Base-by-base conservation (phyloP, 305 asterid genomes). In the Ilex paraguariensis region DNA sequence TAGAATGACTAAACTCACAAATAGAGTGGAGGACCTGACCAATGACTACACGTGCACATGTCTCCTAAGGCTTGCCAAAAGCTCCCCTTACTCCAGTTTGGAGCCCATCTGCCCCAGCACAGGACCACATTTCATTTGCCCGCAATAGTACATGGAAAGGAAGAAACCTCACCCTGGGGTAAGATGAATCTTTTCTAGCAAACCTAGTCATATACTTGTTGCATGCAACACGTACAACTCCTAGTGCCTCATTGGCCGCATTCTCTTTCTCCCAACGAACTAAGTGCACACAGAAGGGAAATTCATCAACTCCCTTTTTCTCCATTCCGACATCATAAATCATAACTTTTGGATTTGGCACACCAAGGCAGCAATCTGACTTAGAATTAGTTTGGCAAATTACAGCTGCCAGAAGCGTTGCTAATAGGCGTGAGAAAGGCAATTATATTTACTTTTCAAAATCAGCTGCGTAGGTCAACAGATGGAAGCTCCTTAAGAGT, bases 81-180 rank as follows among this genome's bases (percentile, higher is more conserved):
- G 86, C 86, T 53, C 86, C 88, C 54, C 86, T 70, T 84, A 80
- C 80, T 3, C 88, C 86, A 42, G 88, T 82, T 67, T 83, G 89
- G 74, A 83, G 89, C 81, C 89, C 80, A 80, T 83, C 89, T 69
- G 84, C 89, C 7, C 89, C 86, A 66, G 89, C 86, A 64, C 89
- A 80, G 1, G 89, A 83, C 61, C 80, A 48, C 89, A 83, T 78
- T 77, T 82, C 80, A 77, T 82, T 82, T 12, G 80, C 77, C 11
- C 84, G 82, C 61, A n/a, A n/a, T n/a, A 82, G 49, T 33, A 82
- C 81, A 31, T 79, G 88, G 74, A 79, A 82, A 10, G 88, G 83
- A n/a, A 79, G 88, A 4, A 82, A 83, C 63, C 88, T 72, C n/a
- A 82, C 88, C 71, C 88, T 79, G 54, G 79, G 66, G 65, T 79